Base-by-base conservation (phyloP, 768 basidiomycete genomes). In the Amanita rubescens region DNA sequence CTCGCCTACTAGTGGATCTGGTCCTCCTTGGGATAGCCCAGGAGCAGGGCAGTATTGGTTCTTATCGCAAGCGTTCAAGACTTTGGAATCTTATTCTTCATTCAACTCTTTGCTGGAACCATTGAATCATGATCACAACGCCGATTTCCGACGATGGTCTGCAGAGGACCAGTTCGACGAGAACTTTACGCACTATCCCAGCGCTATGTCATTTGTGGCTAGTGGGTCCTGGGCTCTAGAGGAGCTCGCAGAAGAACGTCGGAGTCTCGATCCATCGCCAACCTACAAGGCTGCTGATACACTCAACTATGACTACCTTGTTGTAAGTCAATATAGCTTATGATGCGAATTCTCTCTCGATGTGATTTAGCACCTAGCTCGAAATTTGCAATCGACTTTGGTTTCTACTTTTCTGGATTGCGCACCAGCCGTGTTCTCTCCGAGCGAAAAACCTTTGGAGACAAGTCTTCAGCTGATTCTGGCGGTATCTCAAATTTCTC, bases 331-430 rank as follows among this genome's bases (percentile, higher is more conserved):
- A 17, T 19, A 11, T 15, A n/a, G 34, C 15, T 10, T 10, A 38
- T n/a, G 33, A 37, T 51, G 6, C 20, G 45, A 17, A 49, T 20
- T 51, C 53, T 11, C 22, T 30, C 38, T 25, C 37, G 15, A 15
- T 47, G 54, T 53, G 43, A 42, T 55, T 15, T 58, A 90, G 87
- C 79, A 78, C 65, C 71, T 96, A 24, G 81, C 87, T 53, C 76
- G 78, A 49, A 79, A 84, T 12, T 68, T 98, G n/a, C 81, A 93
- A 60, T 76, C 91, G 3, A 84, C 84, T 9, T 71, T 97, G 10
- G 71, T 92, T 2, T 84, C 91, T 19, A 84, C 88, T 1, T 90
- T 92, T 68, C 79, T 98, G 19, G 94, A 98, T 65, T 81, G 82
- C 58, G 90, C 91, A 3, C 90, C 94, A 1, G 64, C 79, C 12